Percentiles rank a stretch among this genome's conserved stretches.
Evolutionary conservation across 768 basidiomycete genomes (phyloP).

Genomic region (Suillus placidus): DNA sequence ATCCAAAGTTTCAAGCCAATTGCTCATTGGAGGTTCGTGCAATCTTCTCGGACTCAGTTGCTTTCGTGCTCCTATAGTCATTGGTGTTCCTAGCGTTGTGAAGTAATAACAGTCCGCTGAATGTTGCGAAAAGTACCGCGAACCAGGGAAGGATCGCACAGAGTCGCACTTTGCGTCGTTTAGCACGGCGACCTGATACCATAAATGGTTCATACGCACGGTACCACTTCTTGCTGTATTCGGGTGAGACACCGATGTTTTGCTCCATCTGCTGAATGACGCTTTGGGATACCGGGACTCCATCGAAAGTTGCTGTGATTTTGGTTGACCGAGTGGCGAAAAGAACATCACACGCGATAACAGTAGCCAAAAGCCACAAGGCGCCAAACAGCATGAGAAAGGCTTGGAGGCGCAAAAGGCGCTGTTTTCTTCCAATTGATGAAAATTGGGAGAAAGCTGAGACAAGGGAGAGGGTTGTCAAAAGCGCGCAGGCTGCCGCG

Average conservation of each 20-base stretch:
- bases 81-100: conserved; percentile 27
- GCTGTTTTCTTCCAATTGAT: conserved; percentile 3
- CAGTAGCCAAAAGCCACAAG: conserved; percentile 48
- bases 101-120: conserved; percentile 38
- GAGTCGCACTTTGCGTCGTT: conserved; percentile 41
- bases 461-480: conserved; percentile 31
- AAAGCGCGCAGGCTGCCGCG: conserved; percentile 35
- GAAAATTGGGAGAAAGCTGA: conserved; percentile 24
- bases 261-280: conserved; percentile 40
- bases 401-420: conserved; percentile 33
- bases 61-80: background rate
- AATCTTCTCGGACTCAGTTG: conserved; percentile 6
- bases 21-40: background rate
- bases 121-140: conserved; percentile 42
- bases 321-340: conserved; percentile 45
- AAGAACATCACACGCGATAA: conserved; percentile 47
- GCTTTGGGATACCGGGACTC: conserved; percentile 36
- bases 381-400: conserved; percentile 41
- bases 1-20: background rate
- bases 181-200: conserved; percentile 5
- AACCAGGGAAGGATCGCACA: conserved; percentile 56
- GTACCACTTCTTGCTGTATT: conserved; percentile 47
- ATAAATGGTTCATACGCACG: conserved; percentile 37
- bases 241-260: conserved; percentile 40
- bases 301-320: conserved; percentile 44